Percentiles rank a stretch among this genome's conserved stretches.
Evolutionary conservation across 2,329 filamentous ascomycete species (phyloP).

Genomic region (Apiospora rasikravindrae): DNA sequence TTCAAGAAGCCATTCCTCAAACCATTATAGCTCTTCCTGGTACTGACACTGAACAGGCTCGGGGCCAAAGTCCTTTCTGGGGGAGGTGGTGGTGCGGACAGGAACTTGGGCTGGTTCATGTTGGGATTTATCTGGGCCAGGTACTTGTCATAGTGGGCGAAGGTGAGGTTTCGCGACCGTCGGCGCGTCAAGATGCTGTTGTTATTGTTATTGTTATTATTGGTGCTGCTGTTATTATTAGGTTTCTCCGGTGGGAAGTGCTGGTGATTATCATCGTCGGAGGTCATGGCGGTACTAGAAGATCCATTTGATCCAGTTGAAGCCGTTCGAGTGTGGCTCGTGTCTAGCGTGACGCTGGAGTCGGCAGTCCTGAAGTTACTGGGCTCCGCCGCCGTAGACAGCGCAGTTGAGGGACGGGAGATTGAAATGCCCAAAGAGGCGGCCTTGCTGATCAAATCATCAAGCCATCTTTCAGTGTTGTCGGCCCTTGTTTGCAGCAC

Average conservation of each 20-base stretch:
- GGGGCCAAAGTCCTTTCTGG: slow-evolving; percentile 39
- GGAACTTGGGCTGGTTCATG: slow-evolving; percentile 48
- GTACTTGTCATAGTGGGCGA: slow-evolving; percentile 59
- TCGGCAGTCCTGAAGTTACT: slow-evolving; percentile 45
- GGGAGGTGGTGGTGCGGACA: slow-evolving; percentile 39
- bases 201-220: slow-evolving; percentile 23
- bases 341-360: slow-evolving; percentile 47
- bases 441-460: slow-evolving; percentile 42
- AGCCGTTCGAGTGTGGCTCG: slow-evolving; percentile 49
- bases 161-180: slow-evolving; percentile 49
- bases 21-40: slow-evolving; percentile 50
- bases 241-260: slow-evolving; percentile 15
- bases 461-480: slow-evolving; percentile 32
- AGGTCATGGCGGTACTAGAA: slow-evolving; percentile 47
- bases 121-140: slow-evolving; percentile 50
- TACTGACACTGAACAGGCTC: slow-evolving; percentile 51
- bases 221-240: slow-evolving; percentile 24
- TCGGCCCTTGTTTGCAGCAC: slow-evolving; percentile 34
- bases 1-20: slow-evolving; percentile 52
- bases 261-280: slow-evolving; percentile 38
- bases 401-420: slow-evolving; percentile 35
- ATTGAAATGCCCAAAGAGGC: slow-evolving; percentile 42
- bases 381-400: slow-evolving; percentile 38
- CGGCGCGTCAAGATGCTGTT: slow-evolving; percentile 35
- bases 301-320: slow-evolving; percentile 50